Evolutionary conservation across 768 basidiomycete species (phyloP).

Genomic region (Suillus bovinus): DNA sequence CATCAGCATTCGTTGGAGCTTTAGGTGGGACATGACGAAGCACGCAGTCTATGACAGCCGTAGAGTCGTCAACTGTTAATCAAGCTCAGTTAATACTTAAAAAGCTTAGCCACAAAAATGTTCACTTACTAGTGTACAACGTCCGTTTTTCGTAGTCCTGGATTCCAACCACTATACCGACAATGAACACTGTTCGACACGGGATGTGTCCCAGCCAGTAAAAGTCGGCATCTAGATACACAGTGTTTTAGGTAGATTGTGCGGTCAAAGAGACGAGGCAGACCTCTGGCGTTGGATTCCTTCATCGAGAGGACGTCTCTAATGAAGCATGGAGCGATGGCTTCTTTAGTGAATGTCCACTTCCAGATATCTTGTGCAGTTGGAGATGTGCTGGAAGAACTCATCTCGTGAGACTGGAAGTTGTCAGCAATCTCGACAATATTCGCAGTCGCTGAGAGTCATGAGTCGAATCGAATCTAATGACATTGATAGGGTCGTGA

Average conservation of each 20-base stretch:
- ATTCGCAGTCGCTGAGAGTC: neutral
- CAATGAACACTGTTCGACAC: slow-evolving; percentile 60
- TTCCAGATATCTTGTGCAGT: slow-evolving; percentile 31
- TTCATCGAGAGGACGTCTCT: slow-evolving; percentile 52
- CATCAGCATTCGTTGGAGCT: slow-evolving; percentile 11
- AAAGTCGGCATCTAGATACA: slow-evolving; percentile 50
- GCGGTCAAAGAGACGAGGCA: slow-evolving; percentile 1
- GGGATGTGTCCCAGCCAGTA: slow-evolving; percentile 75
- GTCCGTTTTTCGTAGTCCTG: slow-evolving; percentile 58
- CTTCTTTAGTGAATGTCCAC: slow-evolving; percentile 60
- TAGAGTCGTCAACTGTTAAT: slow-evolving; percentile 72
- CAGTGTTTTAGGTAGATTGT: neutral
- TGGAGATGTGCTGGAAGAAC: slow-evolving; percentile 4
- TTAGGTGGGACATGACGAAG: slow-evolving; percentile 37
- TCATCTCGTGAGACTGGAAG: neutral
- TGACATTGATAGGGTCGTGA: too few relatives aligned
- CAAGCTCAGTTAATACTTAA: slow-evolving; percentile 9
- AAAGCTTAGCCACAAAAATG: neutral
- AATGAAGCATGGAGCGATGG: slow-evolving; percentile 56
- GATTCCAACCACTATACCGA: slow-evolving; percentile 67
- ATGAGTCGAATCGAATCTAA: too few relatives aligned
- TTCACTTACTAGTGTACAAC: slow-evolving; percentile 54
- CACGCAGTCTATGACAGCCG: slow-evolving; percentile 68
- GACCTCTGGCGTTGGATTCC: slow-evolving; percentile 35
- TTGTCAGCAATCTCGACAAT: neutral